Percentiles rank a stretch among this genome's conserved stretches.
These are phyloP conservation scores for Kwoniella dejecticola DNA, from an alignment of 768 basidiomycete species.

Conservation along the genomic window DNA sequence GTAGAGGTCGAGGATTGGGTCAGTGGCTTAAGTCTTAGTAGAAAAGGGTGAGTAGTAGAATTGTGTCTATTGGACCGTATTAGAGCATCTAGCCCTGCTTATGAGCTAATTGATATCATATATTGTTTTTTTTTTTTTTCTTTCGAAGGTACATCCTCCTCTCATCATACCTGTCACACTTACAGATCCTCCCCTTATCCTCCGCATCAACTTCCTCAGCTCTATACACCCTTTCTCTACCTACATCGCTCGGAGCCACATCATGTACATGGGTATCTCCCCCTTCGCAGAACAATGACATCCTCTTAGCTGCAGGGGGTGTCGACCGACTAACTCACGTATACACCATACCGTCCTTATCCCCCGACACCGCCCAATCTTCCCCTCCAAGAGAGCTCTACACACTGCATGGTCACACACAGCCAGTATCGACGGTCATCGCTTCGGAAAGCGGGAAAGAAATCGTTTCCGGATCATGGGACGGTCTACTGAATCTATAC, in stretches of 20 bases:
- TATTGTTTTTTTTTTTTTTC: too few species aligned
- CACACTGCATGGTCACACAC: slow-evolving; percentile 79
- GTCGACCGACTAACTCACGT: slow-evolving; percentile 54
- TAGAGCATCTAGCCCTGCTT: too few species aligned
- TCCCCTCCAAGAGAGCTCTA: slow-evolving; percentile 62
- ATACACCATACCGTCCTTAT: slow-evolving; percentile 54
- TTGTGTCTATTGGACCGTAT: too few species aligned
- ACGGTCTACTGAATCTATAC: slow-evolving; percentile 76
- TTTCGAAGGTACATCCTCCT: slow-evolving; percentile 52
- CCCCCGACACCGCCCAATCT: slow-evolving; percentile 47
- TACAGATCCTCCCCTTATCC: slow-evolving; percentile 48
- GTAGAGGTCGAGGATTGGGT: slow-evolving; percentile 94
- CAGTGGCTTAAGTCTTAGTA: slow-evolving; percentile 60
- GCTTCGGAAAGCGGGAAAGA: slow-evolving; percentile 63
- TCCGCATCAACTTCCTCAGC: slow-evolving; percentile 24
- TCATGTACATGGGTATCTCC: slow-evolving; percentile 52
- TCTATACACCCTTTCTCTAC: slow-evolving; percentile 49
- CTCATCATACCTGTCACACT: slow-evolving; percentile 53
- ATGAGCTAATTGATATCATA: too few species aligned
- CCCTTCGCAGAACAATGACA: slow-evolving; percentile 24
- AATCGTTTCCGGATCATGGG: slow-evolving; percentile 84
- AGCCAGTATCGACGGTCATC: slow-evolving; percentile 72
- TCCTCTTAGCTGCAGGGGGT: slow-evolving; percentile 53
- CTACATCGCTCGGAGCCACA: slow-evolving; percentile 51
- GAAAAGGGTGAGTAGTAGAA: slow-evolving; percentile 47